Conservation (phyloP, 2,329 filamentous ascomycete genomes). For the Teratosphaeria gauchensis region DNA sequence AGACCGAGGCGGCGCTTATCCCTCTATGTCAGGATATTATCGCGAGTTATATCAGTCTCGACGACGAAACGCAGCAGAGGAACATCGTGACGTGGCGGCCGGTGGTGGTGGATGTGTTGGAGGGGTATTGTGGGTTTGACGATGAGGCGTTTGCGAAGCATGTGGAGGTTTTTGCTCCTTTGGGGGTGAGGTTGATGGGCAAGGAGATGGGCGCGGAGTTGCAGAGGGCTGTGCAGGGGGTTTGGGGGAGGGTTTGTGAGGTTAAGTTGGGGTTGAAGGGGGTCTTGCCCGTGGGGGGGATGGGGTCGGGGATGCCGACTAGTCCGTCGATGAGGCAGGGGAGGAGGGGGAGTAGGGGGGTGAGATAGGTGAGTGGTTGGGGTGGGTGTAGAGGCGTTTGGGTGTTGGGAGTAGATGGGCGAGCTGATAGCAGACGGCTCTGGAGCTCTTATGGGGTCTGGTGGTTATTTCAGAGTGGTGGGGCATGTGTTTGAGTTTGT, state of each 20-base stretch:
- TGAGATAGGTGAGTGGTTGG: background rate
- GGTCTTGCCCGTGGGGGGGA: constrained; percentile 6
- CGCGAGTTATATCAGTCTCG: constrained; percentile 69
- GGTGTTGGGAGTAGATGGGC: background rate
- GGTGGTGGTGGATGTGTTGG: constrained; percentile 91
- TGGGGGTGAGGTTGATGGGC: constrained; percentile 70
- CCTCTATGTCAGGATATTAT: constrained; percentile 95
- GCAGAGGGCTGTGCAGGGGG: constrained; percentile 63
- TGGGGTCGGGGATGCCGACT: constrained; percentile 12
- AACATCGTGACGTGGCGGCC: constrained; percentile 97
- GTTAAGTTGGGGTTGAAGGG: constrained; percentile 44
- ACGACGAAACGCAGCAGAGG: constrained; percentile 91
- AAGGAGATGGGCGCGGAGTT: constrained; percentile 76
- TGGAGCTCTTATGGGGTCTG: background rate
- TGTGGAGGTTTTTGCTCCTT: constrained; percentile 73
- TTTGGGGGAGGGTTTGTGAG: constrained; percentile 78
- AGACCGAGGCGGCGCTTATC: constrained; percentile 85
- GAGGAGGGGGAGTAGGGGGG: constrained; percentile 9
- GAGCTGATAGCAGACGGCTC: background rate
- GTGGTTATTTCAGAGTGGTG: background rate
- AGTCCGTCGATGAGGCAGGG: constrained; percentile 18
- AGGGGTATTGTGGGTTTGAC: constrained; percentile 82
- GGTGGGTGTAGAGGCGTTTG: background rate
- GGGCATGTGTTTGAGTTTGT: background rate
- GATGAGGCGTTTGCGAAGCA: constrained; percentile 69